Evolutionary conservation across 345 rosid genomes (phyloP), one percentile per base, ranked within the genome.

Genomic region (Populus alba): DNA sequence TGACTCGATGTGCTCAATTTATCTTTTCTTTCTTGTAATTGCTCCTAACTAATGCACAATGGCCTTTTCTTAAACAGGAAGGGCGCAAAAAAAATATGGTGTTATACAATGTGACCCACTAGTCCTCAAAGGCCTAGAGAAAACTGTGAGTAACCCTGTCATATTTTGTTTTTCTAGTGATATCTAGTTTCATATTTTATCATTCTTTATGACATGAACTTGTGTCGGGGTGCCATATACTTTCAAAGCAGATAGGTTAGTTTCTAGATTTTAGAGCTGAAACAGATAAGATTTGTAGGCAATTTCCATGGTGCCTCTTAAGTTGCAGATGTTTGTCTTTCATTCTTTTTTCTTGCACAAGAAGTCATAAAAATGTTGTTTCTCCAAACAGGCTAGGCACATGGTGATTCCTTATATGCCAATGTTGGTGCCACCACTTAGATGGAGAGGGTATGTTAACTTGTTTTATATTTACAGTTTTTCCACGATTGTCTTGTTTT

Each of bases 321-420:
- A 73, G 65, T 73, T 66, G 6, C 25, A 66, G 37, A 43, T 72
- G 27, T 39, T 62, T 79, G 35, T 18, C 20, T 62, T 41, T 41
- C 47, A 41, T 10, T 72, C n/a, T n/a, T 22, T 62, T 65, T 53
- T 67, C 35, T 41, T 75, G 15, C 41, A 33, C 13, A 29, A 67
- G 78, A 23, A 81, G 38, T 49, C 71, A 49, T 66, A 69, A 75
- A 43, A 22, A 39, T 71, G 23, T 83, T 76, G 35, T 81, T 81
- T 83, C 51, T 81, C 82, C 59, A 47, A 69, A 77, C 92, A 96
- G 99, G 97, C 93, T 73, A 92, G 95, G 83, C 95, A 94, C 89
- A 88, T 94, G 90, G 97, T 96, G 83, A 90, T 96, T 77, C 97
- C 98, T 79, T 94, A 92, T 83, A 94, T 94, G 97, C 99, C 98